Evolutionary conservation across 2,329 filamentous ascomycete genomes (phyloP), one percentile per base, ranked within the genome.

Genomic region (Verticillium zaregamsianum): DNA sequence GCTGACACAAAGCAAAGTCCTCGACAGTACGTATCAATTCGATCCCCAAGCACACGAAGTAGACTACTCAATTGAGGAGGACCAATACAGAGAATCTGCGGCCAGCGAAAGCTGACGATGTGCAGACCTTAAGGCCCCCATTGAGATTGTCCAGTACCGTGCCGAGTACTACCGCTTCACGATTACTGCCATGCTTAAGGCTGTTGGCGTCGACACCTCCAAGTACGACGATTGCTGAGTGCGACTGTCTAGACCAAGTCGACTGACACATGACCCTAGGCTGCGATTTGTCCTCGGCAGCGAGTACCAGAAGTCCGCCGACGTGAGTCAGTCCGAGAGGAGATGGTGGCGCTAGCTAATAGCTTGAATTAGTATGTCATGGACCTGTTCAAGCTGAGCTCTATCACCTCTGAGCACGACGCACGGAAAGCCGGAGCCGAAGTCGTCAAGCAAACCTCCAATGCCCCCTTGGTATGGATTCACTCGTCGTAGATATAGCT

Each of bases 401-500:
- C 86, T 3, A 76, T 91, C 59, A 86, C 90, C 5, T 89, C 88
- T 15, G 87, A 93, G 76, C 87, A 93, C 72, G 88, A 95, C 71
- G 92, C 93, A 17, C 92, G 93, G 77, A 95, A 92, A 77, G 93
- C 94, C 0, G 94, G 94, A 45, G 91, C 92, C 2, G 95, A 98
- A 76, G 87, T 98, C 8, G 94, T 99, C 67, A 98, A 98, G 82
- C 93, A 98, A 79, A 87, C 90, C 3, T 85, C 86, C 61, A 93
- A 94, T 70, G 86, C 90, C 7, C 85, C 90, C 1, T 74, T 94
- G 52, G 45, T 58, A 17, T 15, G 39, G 32, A 35, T 2, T 15
- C 3, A 20, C 14, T 17, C 32, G 17, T 14, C 5, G 7, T 23
- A 20, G 23, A 23, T 3, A 11, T 12, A 23, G 28, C 55, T 56